Base-by-base conservation (phyloP, 495 filamentous ascomycete genomes). In the Aspergillus egyptiacus region DNA sequence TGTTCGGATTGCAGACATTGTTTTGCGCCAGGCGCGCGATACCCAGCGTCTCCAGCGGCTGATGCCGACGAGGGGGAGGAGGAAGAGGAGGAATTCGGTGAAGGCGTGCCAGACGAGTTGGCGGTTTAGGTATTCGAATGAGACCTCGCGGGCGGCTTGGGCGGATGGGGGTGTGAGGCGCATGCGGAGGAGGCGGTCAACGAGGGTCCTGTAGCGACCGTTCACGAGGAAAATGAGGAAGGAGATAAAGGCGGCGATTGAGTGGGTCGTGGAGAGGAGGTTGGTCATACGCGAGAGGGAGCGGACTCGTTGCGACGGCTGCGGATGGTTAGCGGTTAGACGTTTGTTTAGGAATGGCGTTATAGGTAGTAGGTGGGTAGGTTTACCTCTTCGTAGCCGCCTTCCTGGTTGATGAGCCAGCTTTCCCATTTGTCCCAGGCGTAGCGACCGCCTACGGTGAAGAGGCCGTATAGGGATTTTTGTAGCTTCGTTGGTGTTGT, bases 31-130 rank as follows among this genome's bases (percentile, higher is more conserved):
- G 14, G 82, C 82, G 38, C 91, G 77, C 20, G 83, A 74, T 19
- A 96, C 75, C 89, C 91, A 96, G 42, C 91, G 78, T 42, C 87
- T 78, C 93, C 93, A 99, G 48, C 90, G 77, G 56, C 84, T 84
- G 50, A 99, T 91, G 34, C 91, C 91, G 33, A 99, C 88, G 20
- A 99, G 73, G 1, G 93, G 93, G 3, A 99, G 76, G 9, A 99
- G 78, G 63, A 99, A 99, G 6, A 99, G 80, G 5, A 99, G 76
- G 59, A 98, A 98, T 63, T 98, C 93, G 19, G 93, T 98, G 58
- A 98, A 96, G 14, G 93, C 93, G 63, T 98, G 93, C 93, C 93
- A 98, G 33, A 98, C 93, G 6, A 98, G 79, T 66, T 98, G 93
- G 11, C 93, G 84, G 62, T 98, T 98, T 35, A 98, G 79, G 63